Base-by-base conservation (phyloP, 192 early-diverging fungal genomes). In the Entomortierella parvispora region DNA sequence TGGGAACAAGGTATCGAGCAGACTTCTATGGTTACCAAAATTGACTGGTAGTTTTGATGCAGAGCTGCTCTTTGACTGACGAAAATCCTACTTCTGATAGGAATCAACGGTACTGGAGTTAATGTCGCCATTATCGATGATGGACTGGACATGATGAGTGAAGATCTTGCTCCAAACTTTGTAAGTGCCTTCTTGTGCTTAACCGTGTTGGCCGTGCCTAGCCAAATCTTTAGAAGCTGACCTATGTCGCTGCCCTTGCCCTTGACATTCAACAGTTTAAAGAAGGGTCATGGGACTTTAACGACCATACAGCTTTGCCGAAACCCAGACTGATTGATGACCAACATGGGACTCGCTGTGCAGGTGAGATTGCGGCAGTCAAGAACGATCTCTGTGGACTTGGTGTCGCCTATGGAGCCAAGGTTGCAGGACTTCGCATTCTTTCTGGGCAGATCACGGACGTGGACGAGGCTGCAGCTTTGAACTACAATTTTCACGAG, bases 51-150 rank as follows among this genome's bases (percentile, higher is more conserved):
- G 18, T 20, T 12, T 9, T 51, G 33, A 44, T 12, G 28, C 29
- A 57, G n/a, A n/a, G n/a, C n/a, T n/a, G n/a, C n/a, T 23, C 5
- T 29, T 40, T 2, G 32, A 22, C 5, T 31, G 18, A 40, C 0
- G 37, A 20, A 18, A 37, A 32, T 42, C 32, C 32, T 11, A 18
- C 17, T 20, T 23, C 22, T 3, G 17, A 34, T 67, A 92, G 91
- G 94, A 42, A 90, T 97, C 50, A 96, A 92, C 28, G 97, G 97
- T 18, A 83, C 91, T 25, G 89, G 89, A 43, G 89, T 94, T 0
- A 90, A 91, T 2, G 97, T 98, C 11, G 94, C 92, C 25, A 91
- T 99, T 59, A 87, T 99, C 20, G 97, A 99, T 69, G 97, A 99
- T 68, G 97, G 97, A 2, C 76, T 99, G 52, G 96, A 99, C 66